Evolutionary conservation across 2,329 filamentous ascomycete species (phyloP).

Genomic region (Aspergillus novoparasiticus): DNA sequence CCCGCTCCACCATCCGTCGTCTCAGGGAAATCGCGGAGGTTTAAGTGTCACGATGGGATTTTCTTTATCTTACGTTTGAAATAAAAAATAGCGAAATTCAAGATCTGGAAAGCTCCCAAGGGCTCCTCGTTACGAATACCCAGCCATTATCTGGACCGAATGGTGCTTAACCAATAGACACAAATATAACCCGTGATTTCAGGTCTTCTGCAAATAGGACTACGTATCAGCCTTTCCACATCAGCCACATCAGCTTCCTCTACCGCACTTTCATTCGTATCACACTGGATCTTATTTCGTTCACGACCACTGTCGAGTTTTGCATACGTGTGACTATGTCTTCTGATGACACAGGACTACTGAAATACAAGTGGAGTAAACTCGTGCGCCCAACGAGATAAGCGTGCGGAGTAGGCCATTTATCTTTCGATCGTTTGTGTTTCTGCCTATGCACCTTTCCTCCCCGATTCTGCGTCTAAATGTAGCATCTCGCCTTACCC

Average conservation of each 20-base stretch:
- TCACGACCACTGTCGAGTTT: neutral
- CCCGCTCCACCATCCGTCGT: constrained; percentile 94
- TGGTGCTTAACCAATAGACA: constrained; percentile 24
- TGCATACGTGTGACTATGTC: constrained; percentile 12
- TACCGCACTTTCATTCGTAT: neutral
- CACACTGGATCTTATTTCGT: neutral
- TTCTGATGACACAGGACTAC: constrained; percentile 11
- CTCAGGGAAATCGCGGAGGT: constrained; percentile 97
- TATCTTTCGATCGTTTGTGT: neutral
- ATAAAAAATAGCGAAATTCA: constrained; percentile 41
- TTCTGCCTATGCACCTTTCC: neutral
- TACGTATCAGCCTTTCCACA: constrained; percentile 5
- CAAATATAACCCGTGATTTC: constrained; percentile 24
- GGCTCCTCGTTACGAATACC: constrained; percentile 26
- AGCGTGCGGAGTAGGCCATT: neutral
- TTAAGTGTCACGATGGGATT: constrained; percentile 43
- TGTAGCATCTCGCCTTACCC: neutral
- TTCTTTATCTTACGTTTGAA: constrained; percentile 40
- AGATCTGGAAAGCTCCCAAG: constrained; percentile 31
- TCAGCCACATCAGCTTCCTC: neutral
- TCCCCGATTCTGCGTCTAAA: neutral
- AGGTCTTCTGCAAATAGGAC: constrained; percentile 10
- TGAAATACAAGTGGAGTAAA: constrained; percentile 10
- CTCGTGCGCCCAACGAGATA: neutral
- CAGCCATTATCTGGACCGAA: constrained; percentile 23